These are phyloP conservation scores for Cladophialophora bantiana DNA, from an alignment of 2,329 filamentous ascomycete species.

Conservation along the genomic window DNA sequence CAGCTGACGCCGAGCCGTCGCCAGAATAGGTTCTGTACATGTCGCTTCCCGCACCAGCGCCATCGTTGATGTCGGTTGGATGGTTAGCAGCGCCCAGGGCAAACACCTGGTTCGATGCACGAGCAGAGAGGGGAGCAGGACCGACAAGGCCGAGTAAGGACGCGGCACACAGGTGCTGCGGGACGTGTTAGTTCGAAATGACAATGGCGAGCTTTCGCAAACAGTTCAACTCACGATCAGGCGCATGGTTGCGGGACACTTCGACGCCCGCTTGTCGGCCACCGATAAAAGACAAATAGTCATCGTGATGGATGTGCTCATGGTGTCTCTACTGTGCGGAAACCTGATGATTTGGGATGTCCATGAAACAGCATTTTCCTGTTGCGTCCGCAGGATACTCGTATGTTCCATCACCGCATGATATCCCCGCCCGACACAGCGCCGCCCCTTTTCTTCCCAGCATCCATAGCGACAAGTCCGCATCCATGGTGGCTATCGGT, in stretches of 20 bases:
- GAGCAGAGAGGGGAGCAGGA: neutral
- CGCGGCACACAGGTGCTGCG: constrained; percentile 1
- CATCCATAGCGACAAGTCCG: neutral
- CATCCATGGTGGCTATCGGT: neutral
- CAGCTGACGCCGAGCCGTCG: constrained; percentile 40
- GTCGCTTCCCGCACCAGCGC: constrained; percentile 35
- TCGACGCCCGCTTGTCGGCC: neutral
- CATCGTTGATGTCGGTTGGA: constrained; percentile 13
- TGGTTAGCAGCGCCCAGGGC: constrained; percentile 8
- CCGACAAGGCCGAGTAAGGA: neutral
- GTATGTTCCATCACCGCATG: neutral
- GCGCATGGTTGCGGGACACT: neutral
- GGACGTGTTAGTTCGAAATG: constrained; percentile 1
- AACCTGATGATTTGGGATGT: neutral
- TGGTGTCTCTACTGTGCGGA: neutral
- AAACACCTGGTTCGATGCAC: constrained; percentile 5
- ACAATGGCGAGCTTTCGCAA: neutral
- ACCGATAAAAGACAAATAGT: neutral
- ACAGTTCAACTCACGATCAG: constrained; percentile 1
- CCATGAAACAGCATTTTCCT: neutral
- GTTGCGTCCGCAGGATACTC: neutral
- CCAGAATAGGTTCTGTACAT: constrained; percentile 43
- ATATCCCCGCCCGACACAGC: neutral
- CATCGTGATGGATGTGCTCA: neutral
- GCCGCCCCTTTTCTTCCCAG: neutral